Conservation (phyloP, 2,329 filamentous ascomycete species). For the Talaromyces marneffei region DNA sequence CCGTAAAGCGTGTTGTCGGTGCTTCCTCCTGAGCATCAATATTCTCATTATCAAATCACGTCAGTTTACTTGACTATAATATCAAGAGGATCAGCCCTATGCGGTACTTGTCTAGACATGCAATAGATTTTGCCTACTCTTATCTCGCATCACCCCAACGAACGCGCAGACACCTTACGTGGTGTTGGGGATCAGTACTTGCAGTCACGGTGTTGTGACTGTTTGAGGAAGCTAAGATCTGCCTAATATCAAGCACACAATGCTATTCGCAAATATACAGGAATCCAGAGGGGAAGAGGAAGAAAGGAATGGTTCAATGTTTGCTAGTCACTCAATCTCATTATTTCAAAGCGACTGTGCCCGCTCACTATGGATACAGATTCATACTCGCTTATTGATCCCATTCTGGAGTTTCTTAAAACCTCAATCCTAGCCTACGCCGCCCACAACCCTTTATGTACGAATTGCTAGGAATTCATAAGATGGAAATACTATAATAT, state of each 20-base stretch:
- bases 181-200: background rate
- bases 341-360: background rate
- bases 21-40: background rate
- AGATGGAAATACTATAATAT: background rate
- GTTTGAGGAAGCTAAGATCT: background rate
- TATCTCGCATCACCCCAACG: background rate
- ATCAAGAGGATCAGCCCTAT: too few relatives aligned
- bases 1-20: constrained; percentile 13
- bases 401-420: background rate
- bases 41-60: background rate
- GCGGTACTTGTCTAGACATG: background rate
- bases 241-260: background rate
- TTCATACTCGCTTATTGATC: background rate
- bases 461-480: background rate
- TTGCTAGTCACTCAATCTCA: background rate
- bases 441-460: background rate
- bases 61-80: background rate
- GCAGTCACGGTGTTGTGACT: background rate
- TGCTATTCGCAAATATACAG: background rate
- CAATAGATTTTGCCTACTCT: background rate
- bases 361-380: background rate
- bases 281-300: background rate
- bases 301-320: background rate
- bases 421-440: background rate
- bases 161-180: background rate